Evolutionary conservation across 768 basidiomycete species (phyloP).

Genomic region (Boletus tylopilopsis): DNA sequence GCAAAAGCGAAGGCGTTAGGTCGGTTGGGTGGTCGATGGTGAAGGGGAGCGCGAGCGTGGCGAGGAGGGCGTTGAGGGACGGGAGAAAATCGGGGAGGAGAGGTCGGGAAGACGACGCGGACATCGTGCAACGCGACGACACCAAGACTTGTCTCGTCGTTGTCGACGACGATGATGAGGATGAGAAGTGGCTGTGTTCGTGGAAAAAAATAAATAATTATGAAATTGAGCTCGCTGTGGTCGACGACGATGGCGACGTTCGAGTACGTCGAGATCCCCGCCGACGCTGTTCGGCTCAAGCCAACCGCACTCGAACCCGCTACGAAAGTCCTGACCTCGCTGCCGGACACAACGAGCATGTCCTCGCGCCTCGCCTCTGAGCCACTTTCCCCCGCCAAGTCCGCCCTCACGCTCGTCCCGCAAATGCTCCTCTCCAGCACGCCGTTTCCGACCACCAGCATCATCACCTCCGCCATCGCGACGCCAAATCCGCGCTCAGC

Average conservation of each 20-base stretch:
- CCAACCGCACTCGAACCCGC: conserved; percentile 32
- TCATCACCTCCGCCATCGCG: conserved; percentile 20
- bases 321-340: conserved; percentile 38
- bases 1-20: conserved; percentile 67
- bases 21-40: conserved; percentile 50
- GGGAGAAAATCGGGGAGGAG: conserved; percentile 19
- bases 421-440: conserved; percentile 34
- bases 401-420: conserved; percentile 37
- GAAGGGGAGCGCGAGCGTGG: conserved; percentile 42
- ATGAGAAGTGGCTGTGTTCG: conserved; percentile 10
- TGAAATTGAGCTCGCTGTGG: neutral
- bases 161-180: neutral
- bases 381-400: conserved; percentile 25
- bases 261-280: conserved; percentile 40
- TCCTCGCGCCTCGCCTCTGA: conserved; percentile 12
- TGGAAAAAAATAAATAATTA: neutral
- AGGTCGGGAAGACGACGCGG: conserved; percentile 8
- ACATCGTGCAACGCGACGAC: conserved; percentile 10
- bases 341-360: conserved; percentile 27
- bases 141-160: conserved; percentile 4
- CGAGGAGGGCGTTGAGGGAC: conserved; percentile 45
- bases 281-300: conserved; percentile 35
- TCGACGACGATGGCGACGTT: conserved; percentile 31
- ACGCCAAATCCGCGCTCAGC: conserved; percentile 18
- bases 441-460: conserved; percentile 1